Percentiles rank a stretch among this genome's conserved stretches.
Evolutionary conservation across 1,139 yeast species (phyloP).

Genomic region (Yamadazyma buinensis): DNA sequence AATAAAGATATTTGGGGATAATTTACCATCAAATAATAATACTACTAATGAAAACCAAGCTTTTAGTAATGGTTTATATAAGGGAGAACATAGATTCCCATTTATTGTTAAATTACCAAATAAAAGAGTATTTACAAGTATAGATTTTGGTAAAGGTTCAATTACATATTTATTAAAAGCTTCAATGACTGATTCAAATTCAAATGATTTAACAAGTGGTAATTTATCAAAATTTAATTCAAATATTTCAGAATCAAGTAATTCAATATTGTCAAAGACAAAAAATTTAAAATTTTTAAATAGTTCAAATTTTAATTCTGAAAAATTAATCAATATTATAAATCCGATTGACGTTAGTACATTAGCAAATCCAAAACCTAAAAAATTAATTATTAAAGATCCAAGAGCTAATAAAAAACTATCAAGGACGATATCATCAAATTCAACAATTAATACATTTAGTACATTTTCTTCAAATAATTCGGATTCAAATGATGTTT

Average conservation of each 20-base stretch:
- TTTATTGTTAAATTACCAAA: conserved; percentile 76
- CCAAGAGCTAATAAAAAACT: conserved; percentile 28
- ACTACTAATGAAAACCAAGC: conserved; percentile 12
- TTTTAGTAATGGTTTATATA: conserved; percentile 48
- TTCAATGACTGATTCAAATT: conserved; percentile 30
- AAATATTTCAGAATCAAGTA: conserved; percentile 8
- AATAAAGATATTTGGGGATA: conserved; percentile 62
- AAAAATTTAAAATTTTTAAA: conserved; percentile 21
- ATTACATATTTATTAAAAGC: conserved; percentile 67
- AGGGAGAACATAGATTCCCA: conserved; percentile 87
- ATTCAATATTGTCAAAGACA: conserved; percentile 17
- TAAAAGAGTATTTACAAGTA: conserved; percentile 66
- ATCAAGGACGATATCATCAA: conserved; percentile 47
- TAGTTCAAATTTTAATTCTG: conserved; percentile 41
- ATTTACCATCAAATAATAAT: conserved; percentile 6
- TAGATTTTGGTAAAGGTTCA: conserved; percentile 82
- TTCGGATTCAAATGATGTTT: conserved; percentile 21
- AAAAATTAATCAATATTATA: conserved; percentile 54
- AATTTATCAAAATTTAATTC: conserved; percentile 7
- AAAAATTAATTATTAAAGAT: conserved; percentile 56
- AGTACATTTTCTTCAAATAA: conserved; percentile 35
- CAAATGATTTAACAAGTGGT: conserved; percentile 8
- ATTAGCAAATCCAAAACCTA: conserved; percentile 66
- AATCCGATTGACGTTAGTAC: conserved; percentile 72
- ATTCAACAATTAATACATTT: conserved; percentile 45